phyloP scores from a whole-genome alignment of 768 basidiomycete genomes.

The Peribolospora kevripleyi region DNA sequence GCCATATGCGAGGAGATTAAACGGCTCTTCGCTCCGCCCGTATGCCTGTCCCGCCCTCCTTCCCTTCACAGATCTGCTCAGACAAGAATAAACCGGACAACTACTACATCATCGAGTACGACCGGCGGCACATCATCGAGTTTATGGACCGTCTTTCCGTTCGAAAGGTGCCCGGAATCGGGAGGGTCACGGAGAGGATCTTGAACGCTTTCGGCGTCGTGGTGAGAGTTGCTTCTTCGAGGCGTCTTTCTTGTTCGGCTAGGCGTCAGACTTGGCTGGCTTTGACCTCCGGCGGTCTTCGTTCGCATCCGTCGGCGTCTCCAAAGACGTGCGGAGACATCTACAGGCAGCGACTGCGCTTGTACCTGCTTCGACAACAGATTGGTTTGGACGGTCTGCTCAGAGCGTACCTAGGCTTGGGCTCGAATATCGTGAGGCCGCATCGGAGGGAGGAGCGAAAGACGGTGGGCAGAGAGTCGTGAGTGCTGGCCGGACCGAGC shows the following conservation, averaged over 20 bases:
- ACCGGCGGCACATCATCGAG: slow-evolving; percentile 33
- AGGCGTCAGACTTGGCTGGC: no score
- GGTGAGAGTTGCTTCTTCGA: slow-evolving; percentile 22
- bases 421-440: slow-evolving; percentile 56
- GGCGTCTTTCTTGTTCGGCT: background rate
- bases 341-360: slow-evolving; percentile 40
- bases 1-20: no score
- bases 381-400: slow-evolving; percentile 56
- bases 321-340: slow-evolving; percentile 72
- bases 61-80: slow-evolving; percentile 46
- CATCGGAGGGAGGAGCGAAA: slow-evolving; percentile 57
- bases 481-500: no score
- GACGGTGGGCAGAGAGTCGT: slow-evolving; percentile 81
- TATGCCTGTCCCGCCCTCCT: no score
- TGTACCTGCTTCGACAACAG: slow-evolving; percentile 63
- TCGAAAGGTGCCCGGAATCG: slow-evolving; percentile 59
- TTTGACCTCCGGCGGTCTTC: no score
- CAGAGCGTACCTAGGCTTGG: slow-evolving; percentile 59
- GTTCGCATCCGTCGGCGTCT: no score
- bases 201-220: slow-evolving; percentile 69
- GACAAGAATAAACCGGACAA: slow-evolving; percentile 95
- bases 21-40: no score
- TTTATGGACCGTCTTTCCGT: slow-evolving; percentile 69
- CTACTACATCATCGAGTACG: slow-evolving; percentile 53
- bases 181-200: slow-evolving; percentile 67